Base-by-base conservation (phyloP, 2,329 filamentous ascomycete genomes). In the Sporothrix inflata region DNA sequence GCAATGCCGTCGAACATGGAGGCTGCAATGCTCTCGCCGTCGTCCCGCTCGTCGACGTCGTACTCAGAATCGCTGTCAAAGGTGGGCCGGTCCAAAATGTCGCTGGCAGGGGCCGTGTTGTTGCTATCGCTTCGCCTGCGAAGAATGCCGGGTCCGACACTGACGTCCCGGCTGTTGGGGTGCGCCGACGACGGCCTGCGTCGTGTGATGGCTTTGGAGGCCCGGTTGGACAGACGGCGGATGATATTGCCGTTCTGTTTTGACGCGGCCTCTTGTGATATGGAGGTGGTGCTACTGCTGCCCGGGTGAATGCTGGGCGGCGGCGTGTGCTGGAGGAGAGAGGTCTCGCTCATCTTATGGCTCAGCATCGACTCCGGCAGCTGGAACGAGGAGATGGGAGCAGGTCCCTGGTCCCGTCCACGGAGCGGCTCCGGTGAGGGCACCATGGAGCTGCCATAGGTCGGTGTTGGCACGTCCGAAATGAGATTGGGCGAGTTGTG, bases 71-170 rank as follows among this genome's bases (percentile, higher is more conserved):
- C 87, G 12, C 83, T 84, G 70, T 82, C 80, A 53, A 84, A 77
- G 21, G 81, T 73, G 9, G 73, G 51, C 24, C 70, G 73, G 14
- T 75, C 75, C n/a, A 74, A 0, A 3, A 73, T n/a, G 30, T 74
- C 71, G 61, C 63, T 68, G 82, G 86, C 83, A 11, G 89, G 88
- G 8, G 86, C 85, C 7, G 91, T 91, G 75, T 89, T 92, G 81
- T 92, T 96, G 83, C 94, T 97, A 80, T 97, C 94, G 80, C 94
- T 98, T 75, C 94, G 90, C 30, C 78, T 88, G 74, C 95, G 90
- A 81, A 97, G 89, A 69, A 97, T 92, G 71, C 94, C 92, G 1
- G 96, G 96, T 0, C 96, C 96, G 34, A 94, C 91, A 79, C 94
- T 98, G 74, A 92, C 91, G 78, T 98, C 94, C 55, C 94, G 90